Evolutionary conservation across 345 rosid genomes (phyloP), one percentile per base, ranked within the genome.

Genomic region (Theobroma cacao): DNA sequence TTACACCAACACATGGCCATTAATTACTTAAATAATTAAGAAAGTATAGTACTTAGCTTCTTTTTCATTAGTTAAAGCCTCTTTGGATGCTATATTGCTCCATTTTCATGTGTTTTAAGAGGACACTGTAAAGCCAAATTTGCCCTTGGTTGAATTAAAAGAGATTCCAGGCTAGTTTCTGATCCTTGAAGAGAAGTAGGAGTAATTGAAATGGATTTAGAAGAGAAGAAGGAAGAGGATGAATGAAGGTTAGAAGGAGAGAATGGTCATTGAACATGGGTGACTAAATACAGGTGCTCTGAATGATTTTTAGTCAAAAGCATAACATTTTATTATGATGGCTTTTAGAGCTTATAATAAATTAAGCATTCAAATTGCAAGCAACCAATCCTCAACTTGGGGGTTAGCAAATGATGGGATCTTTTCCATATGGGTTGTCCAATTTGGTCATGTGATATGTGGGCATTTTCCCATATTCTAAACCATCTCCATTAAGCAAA

Each of bases 351-450:
- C 8, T 31, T 50, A 7, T 18, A 31, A 12, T 34, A 47, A 71
- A 62, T 76, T 75, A 77, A 71, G 2, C 30, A 26, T 56, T 34
- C 64, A 77, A 77, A 76, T 71, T 76, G 60, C 28, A 8, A 73
- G 31, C 71, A 74, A 75, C 56, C 33, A n/a, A 40, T 45, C 14
- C 18, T 70, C 77, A 72, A 20, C 63, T 58, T 77, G 75, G 60
- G 60, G 60, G 28, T 65, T 41, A 77, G 61, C 64, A 77, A 38
- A 72, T 67, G 81, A 78, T 77, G 82, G 83, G 85, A 86, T 85
- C 82, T 85, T 80, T 79, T 45, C 69, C 88, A 83, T 82, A 86
- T 85, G 89, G 89, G 83, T 13, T 77, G 88, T 85, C 83, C 84
- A 71, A 77, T 61, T 79, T 56, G 80, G 81, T 80, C 87, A 82